Evolutionary conservation across 169 alveolate genomes (phyloP).

Genomic region (Cryptosporidium tyzzeri): DNA sequence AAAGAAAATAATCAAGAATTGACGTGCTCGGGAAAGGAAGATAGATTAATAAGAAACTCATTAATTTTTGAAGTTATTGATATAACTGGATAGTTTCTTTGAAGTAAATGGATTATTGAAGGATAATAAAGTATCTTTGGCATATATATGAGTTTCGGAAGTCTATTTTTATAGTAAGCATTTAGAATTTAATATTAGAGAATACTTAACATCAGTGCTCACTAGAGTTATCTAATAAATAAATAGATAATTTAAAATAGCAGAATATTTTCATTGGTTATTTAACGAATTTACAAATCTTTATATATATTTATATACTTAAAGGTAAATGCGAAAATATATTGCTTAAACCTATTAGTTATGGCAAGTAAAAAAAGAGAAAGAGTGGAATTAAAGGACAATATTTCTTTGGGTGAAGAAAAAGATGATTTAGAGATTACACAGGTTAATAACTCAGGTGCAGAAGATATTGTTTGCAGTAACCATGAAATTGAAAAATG

Average conservation of each 20-base stretch:
- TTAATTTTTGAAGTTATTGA: neutral
- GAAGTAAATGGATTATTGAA: neutral
- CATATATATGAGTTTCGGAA: neutral
- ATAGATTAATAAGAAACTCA: neutral
- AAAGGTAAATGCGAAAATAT: neutral
- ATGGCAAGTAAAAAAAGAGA: constrained; percentile 1
- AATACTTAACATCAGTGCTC: neutral
- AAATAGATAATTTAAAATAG: neutral
- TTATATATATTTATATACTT: neutral
- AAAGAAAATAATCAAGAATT: neutral
- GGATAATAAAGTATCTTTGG: no score
- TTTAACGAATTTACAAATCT: neutral
- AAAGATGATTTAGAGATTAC: neutral
- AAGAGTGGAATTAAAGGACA: neutral
- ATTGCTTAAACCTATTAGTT: neutral
- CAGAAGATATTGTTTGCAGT: neutral
- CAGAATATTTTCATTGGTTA: no score
- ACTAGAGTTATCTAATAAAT: neutral
- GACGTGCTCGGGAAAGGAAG: neutral
- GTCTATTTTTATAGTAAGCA: neutral
- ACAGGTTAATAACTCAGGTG: no score
- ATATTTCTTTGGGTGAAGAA: neutral
- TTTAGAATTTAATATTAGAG: neutral
- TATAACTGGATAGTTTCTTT: no score
- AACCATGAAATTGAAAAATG: neutral